phyloP scores from a whole-genome alignment of 2,329 filamentous ascomycete species.

The Penicillium decumbens region DNA sequence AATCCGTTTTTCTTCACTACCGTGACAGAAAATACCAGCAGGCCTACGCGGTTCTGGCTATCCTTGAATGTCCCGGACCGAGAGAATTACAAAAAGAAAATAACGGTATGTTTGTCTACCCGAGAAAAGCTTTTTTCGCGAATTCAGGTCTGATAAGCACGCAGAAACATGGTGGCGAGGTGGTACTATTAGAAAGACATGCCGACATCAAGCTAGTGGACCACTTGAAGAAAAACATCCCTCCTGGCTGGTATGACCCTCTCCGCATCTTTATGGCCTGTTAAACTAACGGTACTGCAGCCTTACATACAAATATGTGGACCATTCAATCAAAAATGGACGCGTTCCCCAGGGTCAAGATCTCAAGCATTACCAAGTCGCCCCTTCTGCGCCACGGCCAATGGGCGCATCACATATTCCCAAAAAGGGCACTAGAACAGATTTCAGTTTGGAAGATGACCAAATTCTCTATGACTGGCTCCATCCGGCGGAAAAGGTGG shows the following conservation, averaged over 20 bases:
- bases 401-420: constrained; percentile 41
- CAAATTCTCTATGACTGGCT: constrained; percentile 44
- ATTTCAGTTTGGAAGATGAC: constrained; percentile 45
- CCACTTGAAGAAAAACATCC: constrained; percentile 49
- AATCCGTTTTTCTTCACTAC: constrained; percentile 42
- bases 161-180: constrained; percentile 52
- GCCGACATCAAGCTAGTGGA: constrained; percentile 59
- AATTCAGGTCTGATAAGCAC: not conserved
- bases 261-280: not conserved
- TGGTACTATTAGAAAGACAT: constrained; percentile 51
- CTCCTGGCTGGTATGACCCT: constrained; percentile 45
- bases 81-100: constrained; percentile 44
- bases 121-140: not conserved
- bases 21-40: constrained; percentile 29
- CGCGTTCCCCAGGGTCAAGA: constrained; percentile 40
- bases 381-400: constrained; percentile 44
- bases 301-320: constrained; percentile 56
- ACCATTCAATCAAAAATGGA: constrained; percentile 49
- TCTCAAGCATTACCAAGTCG: constrained; percentile 46
- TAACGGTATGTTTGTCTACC: constrained; percentile 36
- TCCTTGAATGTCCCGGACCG: constrained; percentile 52
- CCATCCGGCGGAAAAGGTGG: constrained; percentile 31
- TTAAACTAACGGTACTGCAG: constrained; percentile 24
- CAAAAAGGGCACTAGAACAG: constrained; percentile 27
- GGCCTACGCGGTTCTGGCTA: constrained; percentile 52